Conservation (phyloP, 768 basidiomycete genomes). For the Lactifluus subvellereus region DNA sequence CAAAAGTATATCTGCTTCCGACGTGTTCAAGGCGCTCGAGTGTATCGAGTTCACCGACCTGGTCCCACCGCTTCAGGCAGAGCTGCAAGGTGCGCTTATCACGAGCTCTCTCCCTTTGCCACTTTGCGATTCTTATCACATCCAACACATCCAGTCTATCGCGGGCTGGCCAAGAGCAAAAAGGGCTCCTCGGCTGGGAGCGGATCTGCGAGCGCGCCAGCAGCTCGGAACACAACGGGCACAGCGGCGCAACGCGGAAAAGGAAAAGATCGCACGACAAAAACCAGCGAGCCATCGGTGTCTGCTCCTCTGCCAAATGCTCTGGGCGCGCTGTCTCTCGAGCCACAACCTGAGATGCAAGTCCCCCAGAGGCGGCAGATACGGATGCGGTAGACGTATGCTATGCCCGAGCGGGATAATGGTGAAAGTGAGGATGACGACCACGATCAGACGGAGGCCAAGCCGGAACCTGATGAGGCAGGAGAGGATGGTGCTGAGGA, state of each 20-base stretch:
- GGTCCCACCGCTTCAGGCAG: conserved; percentile 52
- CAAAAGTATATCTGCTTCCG: conserved; percentile 84
- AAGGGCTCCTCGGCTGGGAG: conserved; percentile 36
- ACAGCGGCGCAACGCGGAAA: conserved; percentile 13
- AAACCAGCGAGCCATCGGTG: not conserved
- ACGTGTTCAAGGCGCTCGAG: conserved; percentile 84
- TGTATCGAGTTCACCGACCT: conserved; percentile 71
- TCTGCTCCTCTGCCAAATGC: conserved; percentile 23
- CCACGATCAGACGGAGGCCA: conserved; percentile 10
- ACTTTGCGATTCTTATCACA: not conserved
- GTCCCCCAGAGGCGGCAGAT: not conserved
- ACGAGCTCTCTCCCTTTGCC: not conserved
- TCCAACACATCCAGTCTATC: conserved; percentile 46
- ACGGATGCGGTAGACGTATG: conserved; percentile 28
- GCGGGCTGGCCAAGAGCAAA: conserved; percentile 55
- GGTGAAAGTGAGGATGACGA: conserved; percentile 32
- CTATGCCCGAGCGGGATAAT: conserved; percentile 26
- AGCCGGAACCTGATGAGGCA: conserved; percentile 1
- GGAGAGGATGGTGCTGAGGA: conserved; percentile 6
- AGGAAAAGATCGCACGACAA: conserved; percentile 16
- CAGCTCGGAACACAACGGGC: conserved; percentile 8
- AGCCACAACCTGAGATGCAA: conserved; percentile 26
- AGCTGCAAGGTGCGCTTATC: conserved; percentile 51
- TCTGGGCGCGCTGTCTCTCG: conserved; percentile 21
- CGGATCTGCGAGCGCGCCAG: conserved; percentile 27